Evolutionary conservation across 345 rosid genomes (phyloP).

Genomic region (Populus ilicifolia): DNA sequence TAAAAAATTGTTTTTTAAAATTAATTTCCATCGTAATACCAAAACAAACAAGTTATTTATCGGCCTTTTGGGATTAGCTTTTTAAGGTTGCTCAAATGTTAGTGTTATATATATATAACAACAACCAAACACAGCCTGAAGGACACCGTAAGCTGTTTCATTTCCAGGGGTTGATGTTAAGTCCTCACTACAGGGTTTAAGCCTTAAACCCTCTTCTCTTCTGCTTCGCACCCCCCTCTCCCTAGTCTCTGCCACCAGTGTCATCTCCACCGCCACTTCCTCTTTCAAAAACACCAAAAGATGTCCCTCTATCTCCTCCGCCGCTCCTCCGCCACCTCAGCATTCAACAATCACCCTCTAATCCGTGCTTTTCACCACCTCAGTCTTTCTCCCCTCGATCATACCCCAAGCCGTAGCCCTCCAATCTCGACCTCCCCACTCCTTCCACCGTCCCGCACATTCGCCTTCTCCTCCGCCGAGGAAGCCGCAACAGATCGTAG

Average conservation of each 20-base stretch:
- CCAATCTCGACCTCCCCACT: not conserved
- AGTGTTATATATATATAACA: no score
- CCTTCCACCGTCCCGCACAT: slow-evolving; percentile 38
- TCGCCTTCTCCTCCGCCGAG: slow-evolving; percentile 83
- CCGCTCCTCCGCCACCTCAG: not conserved
- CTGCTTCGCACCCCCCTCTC: no score
- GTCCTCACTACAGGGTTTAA: slow-evolving; percentile 21
- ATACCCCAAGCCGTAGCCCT: slow-evolving; percentile 10
- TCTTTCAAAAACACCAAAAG: not conserved
- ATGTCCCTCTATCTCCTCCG: slow-evolving; percentile 44
- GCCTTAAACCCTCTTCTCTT: not conserved
- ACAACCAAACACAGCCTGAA: no score
- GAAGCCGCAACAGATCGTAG: slow-evolving; percentile 97
- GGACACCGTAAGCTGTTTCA: no score
- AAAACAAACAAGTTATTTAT: no score
- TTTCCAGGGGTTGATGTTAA: not conserved
- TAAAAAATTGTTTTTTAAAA: no score
- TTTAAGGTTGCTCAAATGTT: no score
- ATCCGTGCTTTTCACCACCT: slow-evolving; percentile 4
- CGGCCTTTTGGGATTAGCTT: no score
- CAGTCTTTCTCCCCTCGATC: not conserved
- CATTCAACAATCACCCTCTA: slow-evolving; percentile 1
- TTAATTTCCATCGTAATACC: no score
- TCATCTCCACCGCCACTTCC: not conserved
- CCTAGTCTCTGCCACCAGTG: not conserved